Percentiles rank a stretch among this genome's conserved stretches.
phyloP scores from a whole-genome alignment of 805 yeast genomes.

The Starmerella kuoi region DNA sequence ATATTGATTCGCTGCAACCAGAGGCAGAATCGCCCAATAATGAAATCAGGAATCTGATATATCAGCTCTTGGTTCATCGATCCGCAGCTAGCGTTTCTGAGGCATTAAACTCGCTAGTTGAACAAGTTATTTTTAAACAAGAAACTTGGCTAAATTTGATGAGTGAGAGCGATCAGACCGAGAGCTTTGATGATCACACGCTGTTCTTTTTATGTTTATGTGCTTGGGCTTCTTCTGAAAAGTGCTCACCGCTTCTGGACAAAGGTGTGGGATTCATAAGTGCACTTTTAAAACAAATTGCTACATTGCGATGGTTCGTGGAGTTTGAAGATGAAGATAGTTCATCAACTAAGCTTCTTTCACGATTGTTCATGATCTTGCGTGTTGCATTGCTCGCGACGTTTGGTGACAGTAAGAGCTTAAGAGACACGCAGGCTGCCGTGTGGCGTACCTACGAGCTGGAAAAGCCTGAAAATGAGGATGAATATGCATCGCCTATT shows the following conservation, averaged over 20 bases:
- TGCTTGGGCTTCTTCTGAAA: not conserved
- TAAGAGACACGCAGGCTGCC: conserved; percentile 37
- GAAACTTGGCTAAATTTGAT: not conserved
- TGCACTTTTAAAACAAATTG: conserved; percentile 9
- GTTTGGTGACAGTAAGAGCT: conserved; percentile 44
- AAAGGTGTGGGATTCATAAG: conserved; percentile 8
- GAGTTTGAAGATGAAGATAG: conserved; percentile 6
- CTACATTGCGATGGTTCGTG: conserved; percentile 18
- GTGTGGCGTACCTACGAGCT: conserved; percentile 35
- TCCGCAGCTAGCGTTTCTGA: not conserved
- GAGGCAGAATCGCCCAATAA: not conserved
- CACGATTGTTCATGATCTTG: conserved; percentile 11
- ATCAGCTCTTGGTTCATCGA: not conserved
- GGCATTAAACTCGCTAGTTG: not conserved
- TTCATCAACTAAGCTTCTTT: not conserved
- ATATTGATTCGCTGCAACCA: not conserved
- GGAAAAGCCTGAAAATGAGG: conserved; percentile 18
- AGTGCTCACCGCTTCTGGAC: conserved; percentile 5
- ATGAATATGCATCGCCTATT: conserved; percentile 52
- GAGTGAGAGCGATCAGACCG: not conserved
- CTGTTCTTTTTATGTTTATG: conserved; percentile 9
- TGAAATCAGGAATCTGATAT: not conserved
- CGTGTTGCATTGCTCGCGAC: conserved; percentile 31
- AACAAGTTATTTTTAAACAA: not conserved
- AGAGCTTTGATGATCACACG: conserved; percentile 5